phyloP scores from a whole-genome alignment of 2,329 filamentous ascomycete genomes.

The Didymella glomerata region DNA sequence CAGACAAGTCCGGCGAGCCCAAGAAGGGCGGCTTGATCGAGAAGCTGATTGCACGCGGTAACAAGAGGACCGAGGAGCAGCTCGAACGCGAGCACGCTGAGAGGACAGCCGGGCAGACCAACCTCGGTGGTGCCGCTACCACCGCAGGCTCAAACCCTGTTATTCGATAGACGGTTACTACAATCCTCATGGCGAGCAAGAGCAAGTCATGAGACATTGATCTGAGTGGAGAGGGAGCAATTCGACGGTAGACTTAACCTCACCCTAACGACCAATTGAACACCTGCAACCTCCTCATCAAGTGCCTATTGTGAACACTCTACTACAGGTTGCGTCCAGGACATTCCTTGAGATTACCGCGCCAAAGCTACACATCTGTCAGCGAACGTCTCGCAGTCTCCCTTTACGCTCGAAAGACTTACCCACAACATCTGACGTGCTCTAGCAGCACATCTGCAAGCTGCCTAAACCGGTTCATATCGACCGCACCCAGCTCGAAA shows the following conservation, averaged over 20 bases:
- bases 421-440: slow-evolving; percentile 47
- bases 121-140: slow-evolving; percentile 10
- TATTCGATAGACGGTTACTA: slow-evolving; percentile 12
- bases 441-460: slow-evolving; percentile 36
- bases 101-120: slow-evolving; percentile 28
- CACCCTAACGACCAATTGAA: slow-evolving; percentile 13
- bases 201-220: slow-evolving; percentile 6
- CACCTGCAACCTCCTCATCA: slow-evolving; percentile 5
- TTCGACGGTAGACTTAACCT: slow-evolving; percentile 2
- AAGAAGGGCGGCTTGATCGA: slow-evolving; percentile 48
- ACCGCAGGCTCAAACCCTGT: slow-evolving; percentile 24
- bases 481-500: slow-evolving; percentile 32
- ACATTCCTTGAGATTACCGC: slow-evolving; percentile 19
- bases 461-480: slow-evolving; percentile 27
- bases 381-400: neutral
- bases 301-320: slow-evolving; percentile 9
- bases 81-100: slow-evolving; percentile 38
- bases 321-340: slow-evolving; percentile 24
- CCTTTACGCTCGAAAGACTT: slow-evolving; percentile 7
- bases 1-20: slow-evolving; percentile 41
- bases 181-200: slow-evolving; percentile 12
- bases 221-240: slow-evolving; percentile 8
- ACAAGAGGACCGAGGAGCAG: slow-evolving; percentile 49
- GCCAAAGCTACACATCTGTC: slow-evolving; percentile 26
- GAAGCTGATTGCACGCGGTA: slow-evolving; percentile 46